Base-by-base conservation (phyloP, 176 grass and related monocot genomes). In the Phyllostachys edulis region DNA sequence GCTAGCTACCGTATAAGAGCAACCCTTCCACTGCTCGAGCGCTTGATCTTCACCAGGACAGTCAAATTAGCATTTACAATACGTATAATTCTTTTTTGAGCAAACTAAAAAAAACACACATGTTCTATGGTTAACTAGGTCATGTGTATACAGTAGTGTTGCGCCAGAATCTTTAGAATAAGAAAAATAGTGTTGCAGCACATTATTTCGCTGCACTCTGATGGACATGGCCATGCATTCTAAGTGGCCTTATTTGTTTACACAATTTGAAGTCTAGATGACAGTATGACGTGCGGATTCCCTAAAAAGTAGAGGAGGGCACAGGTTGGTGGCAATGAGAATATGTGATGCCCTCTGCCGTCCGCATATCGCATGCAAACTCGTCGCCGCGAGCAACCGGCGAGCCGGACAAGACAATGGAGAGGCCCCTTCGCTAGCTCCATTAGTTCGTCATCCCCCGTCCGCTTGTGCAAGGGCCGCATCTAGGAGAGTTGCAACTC, bases 361-460 rank as follows among this genome's bases (percentile, higher is more conserved):
- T 36, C n/a, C 8, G 59, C 49, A 46, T 66, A 27, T 37, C 63
- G 11, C 18, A n/a, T 37, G 65, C 39, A 15, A 62, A 70, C 75
- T 45, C 42, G 76, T 27, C 67, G 84, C 84, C 67, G 56, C 76
- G 56, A 37, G 84, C 84, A 79, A 6, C 37, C 34, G n/a, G n/a
- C 34, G 63, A 17, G 7, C 20, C 7, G 49, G 49, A 7, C 23
- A 46, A 59, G 67, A 21, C 54, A 46, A 64, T 0, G 6, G 29
- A 29, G 49, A 67, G 76, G 82, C 8, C 87, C 77, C 77, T 89
- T 85, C 40, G 62, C 60, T 66, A 32, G 5, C n/a, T 34, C 61
- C 7, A 89, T 41, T 61, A 15, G 87, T 29, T 29, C 29, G 1
- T 29, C 29, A 24, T 49, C 61, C 63, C 77, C 29, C 29, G 29